Base-by-base conservation (phyloP, 164 flowering plant genomes). In the Kingdonia uniflora region DNA sequence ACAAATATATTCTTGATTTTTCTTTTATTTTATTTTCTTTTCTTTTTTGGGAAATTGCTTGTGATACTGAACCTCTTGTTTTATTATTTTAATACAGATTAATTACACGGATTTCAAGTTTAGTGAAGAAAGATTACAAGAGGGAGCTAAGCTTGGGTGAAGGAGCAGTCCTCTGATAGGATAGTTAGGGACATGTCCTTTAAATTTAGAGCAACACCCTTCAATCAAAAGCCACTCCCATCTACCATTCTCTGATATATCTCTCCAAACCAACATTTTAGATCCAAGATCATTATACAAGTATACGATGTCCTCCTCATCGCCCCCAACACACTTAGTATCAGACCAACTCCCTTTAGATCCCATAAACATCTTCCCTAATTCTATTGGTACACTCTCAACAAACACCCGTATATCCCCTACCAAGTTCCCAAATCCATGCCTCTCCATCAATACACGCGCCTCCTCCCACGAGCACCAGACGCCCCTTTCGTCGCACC, bases 141-240 rank as follows among this genome's bases (percentile, higher is more conserved):
- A 51, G 25, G 56, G 42, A 51, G 60, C 57, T 60, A 78, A 70
- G 54, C 29, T 63, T 25, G 83, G 80, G 16, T 71, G 71, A 50
- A 80, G 42, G 5, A 80, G 55, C 49, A 78, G 33, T 40, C 82
- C 85, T 57, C 56, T 82, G 8, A 78, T 54, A 1, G 72, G 55
- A 24, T 64, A 58, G 49, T 64, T 76, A 13, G 64, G 67, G 13
- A 74, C 67, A 21, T 40, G n/a, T 55, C 76, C 71, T 42, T 51
- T 54, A 35, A 65, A 29, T 29, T 29, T 19, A 0, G 63, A 58
- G 56, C 61, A 5, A 26, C 76, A 79, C 42, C 85, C 85, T 42
- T 73, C 80, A 68, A 80, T 64, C 84, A 77, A 76, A 57, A 23
- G 8, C 85, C 85, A 82, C 45, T 73, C 80, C 80, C 83, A 72